A percentile compares a stretch with the other conserved stretches of the same genome.
These are phyloP conservation scores for Phyllosticta paracitricarpa DNA, from an alignment of 2,329 filamentous ascomycete genomes.

Conservation along the genomic window DNA sequence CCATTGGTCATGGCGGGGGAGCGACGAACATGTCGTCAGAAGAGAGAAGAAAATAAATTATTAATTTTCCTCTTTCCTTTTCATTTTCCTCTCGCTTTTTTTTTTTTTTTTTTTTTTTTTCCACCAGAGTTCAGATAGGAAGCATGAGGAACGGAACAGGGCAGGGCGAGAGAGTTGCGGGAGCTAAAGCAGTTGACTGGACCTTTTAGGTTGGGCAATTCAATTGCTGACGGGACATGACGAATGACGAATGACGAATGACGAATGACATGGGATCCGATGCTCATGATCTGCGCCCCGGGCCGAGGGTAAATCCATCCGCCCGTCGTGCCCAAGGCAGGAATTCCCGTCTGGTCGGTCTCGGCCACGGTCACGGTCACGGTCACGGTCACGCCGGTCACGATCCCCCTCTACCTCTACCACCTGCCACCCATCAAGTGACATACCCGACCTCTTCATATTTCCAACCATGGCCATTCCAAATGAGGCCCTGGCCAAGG, in stretches of 20 bases:
- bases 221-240: too few relatives aligned
- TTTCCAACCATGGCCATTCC: slow-evolving; percentile 69
- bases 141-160: too few relatives aligned
- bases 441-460: not conserved
- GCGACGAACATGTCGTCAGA: not conserved
- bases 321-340: not conserved
- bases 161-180: too few relatives aligned
- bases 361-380: too few relatives aligned
- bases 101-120: too few relatives aligned
- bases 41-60: not conserved
- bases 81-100: not conserved
- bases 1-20: slow-evolving; percentile 7
- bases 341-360: too few relatives aligned
- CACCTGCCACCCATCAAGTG: not conserved
- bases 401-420: not conserved
- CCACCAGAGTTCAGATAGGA: too few relatives aligned
- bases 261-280: too few relatives aligned
- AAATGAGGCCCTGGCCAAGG: slow-evolving; percentile 90
- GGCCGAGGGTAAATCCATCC: slow-evolving; percentile 8
- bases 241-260: too few relatives aligned
- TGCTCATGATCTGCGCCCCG: slow-evolving; percentile 1
- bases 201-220: too few relatives aligned
- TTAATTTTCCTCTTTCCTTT: not conserved
- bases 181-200: too few relatives aligned
- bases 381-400: not conserved